These are phyloP conservation scores for Tardiomyces blankii DNA, from an alignment of 1,139 yeast species.

Conservation along the genomic window DNA sequence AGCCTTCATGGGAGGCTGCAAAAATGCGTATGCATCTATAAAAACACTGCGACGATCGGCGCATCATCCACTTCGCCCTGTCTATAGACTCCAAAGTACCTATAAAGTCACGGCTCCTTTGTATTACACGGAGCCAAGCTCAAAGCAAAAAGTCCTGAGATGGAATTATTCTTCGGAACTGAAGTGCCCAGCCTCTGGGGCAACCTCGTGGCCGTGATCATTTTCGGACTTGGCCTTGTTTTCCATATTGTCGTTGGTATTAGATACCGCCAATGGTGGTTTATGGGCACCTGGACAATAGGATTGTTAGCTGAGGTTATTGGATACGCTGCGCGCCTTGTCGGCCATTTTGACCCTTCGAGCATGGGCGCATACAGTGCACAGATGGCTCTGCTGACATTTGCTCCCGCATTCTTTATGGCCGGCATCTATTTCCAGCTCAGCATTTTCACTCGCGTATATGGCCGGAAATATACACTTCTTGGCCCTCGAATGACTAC, in stretches of 20 bases:
- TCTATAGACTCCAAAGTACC: too few relatives aligned
- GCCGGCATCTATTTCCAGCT: slow-evolving; percentile 74
- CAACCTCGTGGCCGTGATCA: slow-evolving; percentile 38
- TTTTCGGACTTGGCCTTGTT: slow-evolving; percentile 35
- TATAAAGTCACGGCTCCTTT: too few relatives aligned
- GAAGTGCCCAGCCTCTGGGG: slow-evolving; percentile 24
- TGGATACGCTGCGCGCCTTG: slow-evolving; percentile 61
- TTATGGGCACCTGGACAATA: slow-evolving; percentile 46
- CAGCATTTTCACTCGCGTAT: slow-evolving; percentile 62
- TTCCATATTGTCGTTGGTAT: slow-evolving; percentile 33
- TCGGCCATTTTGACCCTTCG: slow-evolving; percentile 31
- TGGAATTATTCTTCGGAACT: background rate
- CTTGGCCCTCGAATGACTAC: slow-evolving; percentile 71
- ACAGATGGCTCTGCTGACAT: slow-evolving; percentile 61
- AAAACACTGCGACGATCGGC: too few relatives aligned
- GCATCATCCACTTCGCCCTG: slow-evolving; percentile 2
- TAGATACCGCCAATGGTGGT: slow-evolving; percentile 62
- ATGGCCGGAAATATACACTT: slow-evolving; percentile 50
- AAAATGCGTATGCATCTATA: too few relatives aligned
- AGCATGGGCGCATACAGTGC: slow-evolving; percentile 39
- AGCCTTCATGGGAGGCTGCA: too few relatives aligned
- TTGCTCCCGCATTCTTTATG: slow-evolving; percentile 85
- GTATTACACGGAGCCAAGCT: too few relatives aligned
- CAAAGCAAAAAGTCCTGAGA: too few relatives aligned
- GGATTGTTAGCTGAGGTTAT: slow-evolving; percentile 55